A percentile compares a stretch with the other conserved stretches of the same genome.
Evolutionary conservation across 441 rosid genomes (phyloP).

Genomic region (Gossypium gossypioides): DNA sequence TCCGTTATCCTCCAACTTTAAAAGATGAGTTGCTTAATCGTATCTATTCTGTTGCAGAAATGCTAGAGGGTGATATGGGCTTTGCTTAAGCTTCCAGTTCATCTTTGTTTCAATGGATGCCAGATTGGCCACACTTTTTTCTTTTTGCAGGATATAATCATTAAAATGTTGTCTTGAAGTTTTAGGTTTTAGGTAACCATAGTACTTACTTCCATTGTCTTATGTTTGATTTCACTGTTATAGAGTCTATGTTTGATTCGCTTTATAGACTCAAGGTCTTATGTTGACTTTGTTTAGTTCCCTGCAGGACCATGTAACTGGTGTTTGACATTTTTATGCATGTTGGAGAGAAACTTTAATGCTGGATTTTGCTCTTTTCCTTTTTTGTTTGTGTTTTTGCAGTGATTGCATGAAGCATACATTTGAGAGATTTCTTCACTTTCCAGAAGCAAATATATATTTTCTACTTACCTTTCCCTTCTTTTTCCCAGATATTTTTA

Average conservation of each 20-base stretch:
- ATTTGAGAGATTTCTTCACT: conserved; percentile 12
- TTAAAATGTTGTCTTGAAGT: conserved; percentile 10
- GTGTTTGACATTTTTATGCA: conserved; percentile 50
- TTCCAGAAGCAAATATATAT: conserved; percentile 2
- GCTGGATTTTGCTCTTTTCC: conserved; percentile 28
- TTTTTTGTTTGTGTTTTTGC: conserved; percentile 4
- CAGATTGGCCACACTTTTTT: conserved; percentile 20
- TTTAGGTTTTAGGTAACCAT: conserved; percentile 22
- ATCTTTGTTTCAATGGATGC: conserved; percentile 40
- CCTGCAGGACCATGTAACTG: conserved; percentile 59
- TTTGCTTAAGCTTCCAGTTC: conserved; percentile 40
- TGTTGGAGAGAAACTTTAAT: conserved; percentile 38
- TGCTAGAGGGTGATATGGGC: conserved; percentile 50
- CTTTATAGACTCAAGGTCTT: conserved; percentile 9
- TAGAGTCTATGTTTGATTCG: neutral
- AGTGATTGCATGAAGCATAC: conserved; percentile 4
- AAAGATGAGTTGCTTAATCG: conserved; percentile 37
- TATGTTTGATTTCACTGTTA: conserved; percentile 7
- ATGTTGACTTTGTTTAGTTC: conserved; percentile 63
- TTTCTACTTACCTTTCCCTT: neutral
- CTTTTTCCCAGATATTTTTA: neutral
- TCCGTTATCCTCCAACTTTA: conserved; percentile 31
- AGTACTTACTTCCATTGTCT: conserved; percentile 1
- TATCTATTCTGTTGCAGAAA: conserved; percentile 68
- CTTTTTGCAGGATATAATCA: conserved; percentile 28